Base-by-base conservation (phyloP, 129 eudicot species). In the Dittrichia graveolens region DNA sequence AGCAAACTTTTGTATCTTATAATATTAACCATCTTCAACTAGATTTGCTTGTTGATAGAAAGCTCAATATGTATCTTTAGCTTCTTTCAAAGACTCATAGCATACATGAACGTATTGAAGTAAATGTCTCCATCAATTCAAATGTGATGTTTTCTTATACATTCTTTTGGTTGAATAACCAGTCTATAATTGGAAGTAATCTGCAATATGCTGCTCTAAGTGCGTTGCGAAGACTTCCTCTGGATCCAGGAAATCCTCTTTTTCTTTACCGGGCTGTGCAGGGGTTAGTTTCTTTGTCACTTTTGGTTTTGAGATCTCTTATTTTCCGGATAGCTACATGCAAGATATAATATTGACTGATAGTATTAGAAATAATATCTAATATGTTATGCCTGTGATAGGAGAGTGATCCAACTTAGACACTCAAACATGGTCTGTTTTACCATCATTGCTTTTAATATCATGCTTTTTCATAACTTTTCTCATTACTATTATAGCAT, bases 191-290 rank as follows among this genome's bases (percentile, higher is more conserved):
- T 45, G 87, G 97, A 76, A 88, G 97, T 87, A 91, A 91, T 88
- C 82, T 91, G 72, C 97, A 91, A 85, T 85, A 91, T 82, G 89
- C 91, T 83, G 86, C 98, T 63, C 54, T 92, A 45, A 92, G 98
- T 87, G 96, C 98, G 49, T 80, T 92, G 79, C 83, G 98, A 85
- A 89, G 98, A 80, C 98, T 92, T 62, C 98, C 98, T 53, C 65
- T 89, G 69, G 98, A 92, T 85, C 98, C 95, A 34, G 98, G 91
- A 69, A 89, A 92, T 78, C 89, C 98, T 37, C 83, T 81, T 74
- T 92, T 92, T 74, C 85, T 89, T 34, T 96, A 92, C 54, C 96
- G 95, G 66, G 90, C 95, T 49, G 91, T 77, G 31, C 98, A 92
- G 72, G 98, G 98, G 98, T 92, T 65, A 77, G 97, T 81, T 75